Base-by-base conservation (phyloP, 164 flowering plant species). In the Amborella trichopoda region DNA sequence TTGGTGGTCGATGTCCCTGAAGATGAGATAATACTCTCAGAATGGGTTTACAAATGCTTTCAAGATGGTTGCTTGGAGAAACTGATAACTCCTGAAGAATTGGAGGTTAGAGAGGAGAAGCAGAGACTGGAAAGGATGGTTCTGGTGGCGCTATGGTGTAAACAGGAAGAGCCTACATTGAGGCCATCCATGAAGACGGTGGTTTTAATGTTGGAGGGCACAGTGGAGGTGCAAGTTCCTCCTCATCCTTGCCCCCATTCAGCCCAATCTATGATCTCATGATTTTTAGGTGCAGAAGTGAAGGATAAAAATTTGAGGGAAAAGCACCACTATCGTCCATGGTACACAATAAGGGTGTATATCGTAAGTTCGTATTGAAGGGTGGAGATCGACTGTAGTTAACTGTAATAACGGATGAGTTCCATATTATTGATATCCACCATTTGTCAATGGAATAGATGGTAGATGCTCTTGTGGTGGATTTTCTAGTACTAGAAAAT, bases 161-260 rank as follows among this genome's bases (percentile, higher is more conserved):
- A 62, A 18, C 70, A 63, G 32, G 69, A 61, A 16, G 72, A 73
- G 16, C 68, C 72, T 1, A 17, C 40, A 2, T 49, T 62, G 3
- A 60, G 70, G 23, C 78, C 72, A 26, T 40, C 68, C 14, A 67
- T 69, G 68, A 73, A 59, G 58, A 49, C 25, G 10, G 72, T 67
- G 21, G 40, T 67, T 13, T 18, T 64, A 26, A 70, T 70, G 72
- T 33, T 72, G 45, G 73, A 70, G 55, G 75, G 75, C 23, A 63
- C 26, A 12, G 30, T 38, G 3, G 58, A 55, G 4, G 38, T 62
- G 23, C 36, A 62, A 0, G 11, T 20, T 50, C 72, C 68, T 49
- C 69, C 65, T 23, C 6, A 19, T 50, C 55, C 48, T 2, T 9
- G 11, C 14, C 34, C 34, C n/a, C n/a, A n/a, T n/a, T n/a, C n/a